These are phyloP conservation scores for Vaccinium myrtillus DNA, from an alignment of 148 eudicot genomes.

Conservation along the genomic window DNA sequence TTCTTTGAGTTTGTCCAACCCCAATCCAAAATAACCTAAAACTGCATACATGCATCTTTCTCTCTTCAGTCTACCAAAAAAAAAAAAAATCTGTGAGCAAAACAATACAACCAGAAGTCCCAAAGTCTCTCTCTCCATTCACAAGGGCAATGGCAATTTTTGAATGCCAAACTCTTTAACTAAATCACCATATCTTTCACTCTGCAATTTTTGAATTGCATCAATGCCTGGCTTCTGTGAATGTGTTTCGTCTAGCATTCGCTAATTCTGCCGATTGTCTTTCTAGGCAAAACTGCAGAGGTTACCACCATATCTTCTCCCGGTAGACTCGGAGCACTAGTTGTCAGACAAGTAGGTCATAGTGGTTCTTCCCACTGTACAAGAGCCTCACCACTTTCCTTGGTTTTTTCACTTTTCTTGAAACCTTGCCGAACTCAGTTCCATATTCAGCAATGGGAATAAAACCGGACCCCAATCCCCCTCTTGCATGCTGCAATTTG, in stretches of 20 bases:
- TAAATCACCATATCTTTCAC: background rate
- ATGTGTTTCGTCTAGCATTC: background rate
- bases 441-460: conserved; percentile 86
- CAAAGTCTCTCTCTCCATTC: too few relatives aligned
- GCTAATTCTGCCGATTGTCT: background rate
- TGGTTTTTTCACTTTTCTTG: conserved; percentile 45
- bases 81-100: background rate
- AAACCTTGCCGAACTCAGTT: conserved; percentile 51
- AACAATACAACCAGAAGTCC: too few relatives aligned
- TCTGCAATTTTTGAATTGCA: background rate
- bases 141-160: too few relatives aligned
- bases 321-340: background rate
- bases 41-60: background rate
- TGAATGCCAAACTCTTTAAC: background rate
- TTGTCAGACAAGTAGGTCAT: conserved; percentile 67
- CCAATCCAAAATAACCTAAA: background rate
- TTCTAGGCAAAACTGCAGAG: background rate
- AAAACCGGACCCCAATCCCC: conserved; percentile 55
- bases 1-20: background rate
- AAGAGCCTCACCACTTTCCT: conserved; percentile 64
- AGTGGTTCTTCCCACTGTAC: conserved; percentile 81
- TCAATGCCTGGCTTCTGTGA: conserved; percentile 3
- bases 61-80: background rate
- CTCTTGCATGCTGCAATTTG: conserved; percentile 50
- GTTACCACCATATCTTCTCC: background rate